Conservation (phyloP, 495 filamentous ascomycete genomes). For the Patellaria atrata region DNA sequence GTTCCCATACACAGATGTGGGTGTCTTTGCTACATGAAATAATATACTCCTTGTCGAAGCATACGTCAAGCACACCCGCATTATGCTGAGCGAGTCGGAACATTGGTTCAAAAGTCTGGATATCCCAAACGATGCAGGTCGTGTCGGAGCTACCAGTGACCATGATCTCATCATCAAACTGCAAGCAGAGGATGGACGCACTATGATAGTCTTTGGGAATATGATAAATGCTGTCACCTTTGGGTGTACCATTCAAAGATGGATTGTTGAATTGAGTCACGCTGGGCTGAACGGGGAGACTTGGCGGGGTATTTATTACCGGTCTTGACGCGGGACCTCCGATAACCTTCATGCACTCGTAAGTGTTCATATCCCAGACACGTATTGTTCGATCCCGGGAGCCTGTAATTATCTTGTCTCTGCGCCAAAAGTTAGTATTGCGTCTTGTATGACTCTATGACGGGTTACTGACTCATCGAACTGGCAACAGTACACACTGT, state of each 20-base stretch:
- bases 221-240: conserved; percentile 26
- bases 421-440: conserved; percentile 28
- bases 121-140: conserved; percentile 83
- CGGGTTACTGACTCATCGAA: conserved; percentile 70
- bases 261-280: conserved; percentile 23
- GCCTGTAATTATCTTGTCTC: conserved; percentile 88
- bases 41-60: conserved; percentile 81
- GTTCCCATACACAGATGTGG: conserved; percentile 86
- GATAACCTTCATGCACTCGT: conserved; percentile 68
- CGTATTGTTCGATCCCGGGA: conserved; percentile 90
- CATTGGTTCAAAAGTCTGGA: conserved; percentile 61
- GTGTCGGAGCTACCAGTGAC: conserved; percentile 89
- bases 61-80: conserved; percentile 82
- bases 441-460: neutral
- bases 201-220: conserved; percentile 44
- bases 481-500: conserved; percentile 94
- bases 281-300: conserved; percentile 14
- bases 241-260: conserved; percentile 35
- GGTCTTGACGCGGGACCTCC: conserved; percentile 32
- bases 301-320: conserved; percentile 12
- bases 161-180: conserved; percentile 82
- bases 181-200: conserved; percentile 84
- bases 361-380: conserved; percentile 84
- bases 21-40: conserved; percentile 93
- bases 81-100: conserved; percentile 60